A percentile compares a stretch with the other conserved stretches of the same genome.
Conservation (phyloP, 345 rosid species). For the Aegle marmelos region DNA sequence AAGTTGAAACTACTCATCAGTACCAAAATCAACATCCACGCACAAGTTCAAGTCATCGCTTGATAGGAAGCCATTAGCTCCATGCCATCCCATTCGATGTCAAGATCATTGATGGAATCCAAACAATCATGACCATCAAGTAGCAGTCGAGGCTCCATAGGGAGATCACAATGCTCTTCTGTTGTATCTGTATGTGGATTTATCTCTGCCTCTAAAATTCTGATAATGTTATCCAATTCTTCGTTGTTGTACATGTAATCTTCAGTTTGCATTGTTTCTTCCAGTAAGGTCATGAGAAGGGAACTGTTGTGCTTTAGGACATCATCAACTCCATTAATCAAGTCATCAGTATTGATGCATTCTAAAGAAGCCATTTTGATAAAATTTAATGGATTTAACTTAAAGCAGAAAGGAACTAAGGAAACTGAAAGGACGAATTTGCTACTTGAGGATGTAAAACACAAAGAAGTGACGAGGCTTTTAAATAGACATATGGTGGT, state of each 20-base stretch:
- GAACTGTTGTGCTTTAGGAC: slow-evolving; percentile 26
- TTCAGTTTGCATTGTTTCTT: slow-evolving; percentile 30
- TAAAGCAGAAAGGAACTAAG: not conserved
- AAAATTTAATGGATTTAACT: not conserved
- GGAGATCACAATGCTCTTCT: not conserved
- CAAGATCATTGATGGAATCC: not conserved
- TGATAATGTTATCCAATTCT: slow-evolving; percentile 38
- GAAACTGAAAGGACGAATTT: not conserved
- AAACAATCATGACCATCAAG: not conserved
- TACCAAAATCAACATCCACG: slow-evolving; percentile 27
- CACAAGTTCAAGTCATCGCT: not conserved
- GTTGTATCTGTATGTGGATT: slow-evolving; percentile 13
- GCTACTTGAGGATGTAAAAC: not conserved
- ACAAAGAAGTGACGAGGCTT: not conserved
- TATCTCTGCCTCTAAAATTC: slow-evolving; percentile 48
- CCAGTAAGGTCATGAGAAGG: slow-evolving; percentile 34
- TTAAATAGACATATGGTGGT: not conserved
- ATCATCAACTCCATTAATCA: not conserved
- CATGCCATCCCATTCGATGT: not conserved
- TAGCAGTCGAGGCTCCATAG: not conserved
- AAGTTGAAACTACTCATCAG: slow-evolving; percentile 25
- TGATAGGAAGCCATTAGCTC: not conserved
- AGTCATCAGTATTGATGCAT: not conserved
- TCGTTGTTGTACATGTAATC: slow-evolving; percentile 33
- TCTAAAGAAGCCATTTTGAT: slow-evolving; percentile 22